Percentiles rank a stretch among this genome's conserved stretches.
These are phyloP conservation scores for Pyrus betulifolia DNA, from an alignment of 306 rosid species.

Conservation along the genomic window DNA sequence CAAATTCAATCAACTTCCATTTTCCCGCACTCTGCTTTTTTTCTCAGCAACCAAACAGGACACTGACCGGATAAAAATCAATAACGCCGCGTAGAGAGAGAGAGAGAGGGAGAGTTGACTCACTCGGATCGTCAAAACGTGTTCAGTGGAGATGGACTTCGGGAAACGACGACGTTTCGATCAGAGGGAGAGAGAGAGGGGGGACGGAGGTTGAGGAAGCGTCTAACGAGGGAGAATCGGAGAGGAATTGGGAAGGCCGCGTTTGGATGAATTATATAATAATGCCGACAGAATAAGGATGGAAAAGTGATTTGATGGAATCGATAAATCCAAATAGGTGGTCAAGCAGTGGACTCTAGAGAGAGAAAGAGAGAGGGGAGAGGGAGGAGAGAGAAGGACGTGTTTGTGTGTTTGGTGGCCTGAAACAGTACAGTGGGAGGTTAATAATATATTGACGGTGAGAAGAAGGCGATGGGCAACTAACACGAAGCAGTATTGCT, in stretches of 20 bases:
- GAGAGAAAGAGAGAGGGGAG: constrained; percentile 12
- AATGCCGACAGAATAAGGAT: neutral
- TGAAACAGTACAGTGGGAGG: neutral
- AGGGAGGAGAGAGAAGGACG: constrained; percentile 12
- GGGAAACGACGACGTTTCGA: neutral
- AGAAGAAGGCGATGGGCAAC: neutral
- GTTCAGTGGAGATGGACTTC: neutral
- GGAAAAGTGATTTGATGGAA: neutral
- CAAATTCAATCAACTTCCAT: neutral
- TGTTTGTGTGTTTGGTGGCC: constrained; percentile 19
- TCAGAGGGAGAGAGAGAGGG: neutral
- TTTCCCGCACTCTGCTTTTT: constrained; percentile 9
- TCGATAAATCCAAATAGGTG: neutral
- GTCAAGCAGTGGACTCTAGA: constrained; percentile 4
- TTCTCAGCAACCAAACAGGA: constrained; percentile 16
- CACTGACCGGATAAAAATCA: neutral
- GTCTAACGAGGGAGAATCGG: neutral
- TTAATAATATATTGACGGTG: neutral
- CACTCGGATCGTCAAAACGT: neutral
- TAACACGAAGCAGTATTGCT: neutral
- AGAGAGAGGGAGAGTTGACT: neutral
- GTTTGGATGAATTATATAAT: neutral
- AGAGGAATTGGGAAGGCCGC: constrained; percentile 15
- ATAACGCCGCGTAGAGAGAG: neutral
- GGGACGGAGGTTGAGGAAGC: neutral